Evolutionary conservation across 139 green algal genomes (phyloP), one percentile per base, ranked within the genome.

Genomic region (Chlamydomonas asymmetrica): DNA sequence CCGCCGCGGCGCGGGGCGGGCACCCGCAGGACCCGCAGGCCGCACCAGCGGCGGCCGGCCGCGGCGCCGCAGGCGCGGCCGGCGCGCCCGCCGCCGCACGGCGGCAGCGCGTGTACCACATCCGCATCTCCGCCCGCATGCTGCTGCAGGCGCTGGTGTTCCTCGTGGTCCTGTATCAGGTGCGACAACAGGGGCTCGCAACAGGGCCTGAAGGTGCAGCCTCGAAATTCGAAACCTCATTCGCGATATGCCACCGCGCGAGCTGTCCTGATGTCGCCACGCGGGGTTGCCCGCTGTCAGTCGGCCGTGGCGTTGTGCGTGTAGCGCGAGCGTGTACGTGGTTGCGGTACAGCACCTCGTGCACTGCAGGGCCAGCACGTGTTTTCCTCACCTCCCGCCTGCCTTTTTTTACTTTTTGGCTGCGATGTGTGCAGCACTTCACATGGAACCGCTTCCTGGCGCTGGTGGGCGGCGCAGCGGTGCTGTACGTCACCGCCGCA

Each of bases 391-490:
- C n/a, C n/a, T n/a, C n/a, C n/a, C n/a, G n/a, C n/a, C n/a, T n/a
- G n/a, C n/a, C n/a, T n/a, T n/a, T n/a, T n/a, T n/a, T n/a, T n/a
- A n/a, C n/a, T 59, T 22, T 59, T n/a, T n/a, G n/a, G n/a, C n/a
- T n/a, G n/a, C n/a, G n/a, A n/a, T n/a, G n/a, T 31, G 10, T 70
- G 74, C 87, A 91, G 89, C 87, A 95, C 83, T 94, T 87, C 79
- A 90, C 90, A 0, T 91, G 86, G 40, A 60, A 74, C 1, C 82
- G 91, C 25, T 85, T 94, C 66, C 48, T 91, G 41, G 66, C 85
- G 38, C 80, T 96, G n/a, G 18, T 88, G 5, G 57, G 77, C 18
- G 71, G 82, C 7, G 88, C 74, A 23, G 39, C 79, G 5, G 66
- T 89, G 45, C 75, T 96, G 57, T 95, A 79, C 38, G 50, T 92